Evolutionary conservation across 345 rosid genomes (phyloP), one percentile per base, ranked within the genome.

Genomic region (Melaleuca quinquenervia): DNA sequence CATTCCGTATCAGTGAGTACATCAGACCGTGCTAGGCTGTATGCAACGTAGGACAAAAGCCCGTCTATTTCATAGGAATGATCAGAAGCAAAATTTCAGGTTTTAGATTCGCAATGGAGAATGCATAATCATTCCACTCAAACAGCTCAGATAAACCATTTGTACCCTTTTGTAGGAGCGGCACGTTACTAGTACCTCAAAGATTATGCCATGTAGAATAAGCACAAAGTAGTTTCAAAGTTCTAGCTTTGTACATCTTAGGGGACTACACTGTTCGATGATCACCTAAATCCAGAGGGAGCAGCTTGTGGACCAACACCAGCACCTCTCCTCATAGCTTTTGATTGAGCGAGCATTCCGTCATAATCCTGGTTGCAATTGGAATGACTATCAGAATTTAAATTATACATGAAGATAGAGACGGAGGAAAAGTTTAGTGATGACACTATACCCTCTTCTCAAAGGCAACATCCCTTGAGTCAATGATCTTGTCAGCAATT

Each of bases 401-500:
- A 12, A 26, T n/a, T 24, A 27, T 22, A 29, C 45, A 70, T 18
- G 6, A 70, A 85, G 32, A 76, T 62, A 84, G 49, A 36, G 82
- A 85, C 87, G 26, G 64, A 29, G 82, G 12, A 87, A 86, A 86
- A 36, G 76, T 52, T 41, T 84, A 49, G 86, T 41, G 27, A 60
- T 62, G 53, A 36, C 32, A 50, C 6, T 2, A 53, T 85, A 53
- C 84, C 93, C 93, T 88, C 88, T 90, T 93, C 90, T 94, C 94
- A 41, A 88, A 96, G 24, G 95, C 93, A 48, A 84, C 82, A 84
- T 95, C 94, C 78, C 86, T 90, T 3, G 95, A 89, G 91, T 90
- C 90, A 26, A 94, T 88, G 82, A 95, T 89, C 91, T 94, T 95
- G 91, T 97, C 99, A 50, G 93, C 99, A 74, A 97, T 85, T 58